phyloP scores from a whole-genome alignment of 2,329 filamentous ascomycete genomes.

The Orbilia oligospora region DNA sequence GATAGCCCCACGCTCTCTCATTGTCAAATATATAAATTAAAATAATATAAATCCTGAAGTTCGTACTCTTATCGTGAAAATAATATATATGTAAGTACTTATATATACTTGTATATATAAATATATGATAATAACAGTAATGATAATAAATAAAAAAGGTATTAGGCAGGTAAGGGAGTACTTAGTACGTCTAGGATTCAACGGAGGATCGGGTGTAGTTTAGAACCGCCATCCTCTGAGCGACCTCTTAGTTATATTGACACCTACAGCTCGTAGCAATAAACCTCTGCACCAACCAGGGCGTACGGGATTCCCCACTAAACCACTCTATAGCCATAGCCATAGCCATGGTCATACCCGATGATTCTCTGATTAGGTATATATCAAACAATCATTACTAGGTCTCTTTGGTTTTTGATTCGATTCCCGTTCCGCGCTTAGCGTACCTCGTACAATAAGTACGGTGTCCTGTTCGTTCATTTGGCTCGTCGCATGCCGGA shows the following conservation, averaged over 20 bases:
- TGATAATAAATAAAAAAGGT: too few relatives aligned
- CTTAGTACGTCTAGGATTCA: not conserved
- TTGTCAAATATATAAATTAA: too few relatives aligned
- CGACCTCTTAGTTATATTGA: not conserved
- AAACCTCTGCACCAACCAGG: not conserved
- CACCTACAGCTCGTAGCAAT: too few relatives aligned
- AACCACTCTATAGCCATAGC: too few relatives aligned
- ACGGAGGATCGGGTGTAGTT: conserved; percentile 2
- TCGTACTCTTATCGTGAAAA: too few relatives aligned
- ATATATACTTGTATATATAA: not conserved
- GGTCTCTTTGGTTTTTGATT: too few relatives aligned
- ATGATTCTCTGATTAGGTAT: not conserved
- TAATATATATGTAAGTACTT: too few relatives aligned
- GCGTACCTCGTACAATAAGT: not conserved
- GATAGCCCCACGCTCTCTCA: not conserved
- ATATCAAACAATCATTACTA: not conserved
- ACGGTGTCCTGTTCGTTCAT: not conserved
- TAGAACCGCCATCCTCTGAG: conserved; percentile 6
- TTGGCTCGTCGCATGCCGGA: conserved; percentile 6
- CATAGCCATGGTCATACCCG: not conserved
- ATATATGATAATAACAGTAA: too few relatives aligned
- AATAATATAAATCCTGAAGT: too few relatives aligned
- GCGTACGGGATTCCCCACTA: not conserved
- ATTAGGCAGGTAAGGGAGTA: not conserved
- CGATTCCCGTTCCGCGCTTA: not conserved